Base-by-base conservation (phyloP, 176 grass and related monocot genomes). In the Olyra latifolia region DNA sequence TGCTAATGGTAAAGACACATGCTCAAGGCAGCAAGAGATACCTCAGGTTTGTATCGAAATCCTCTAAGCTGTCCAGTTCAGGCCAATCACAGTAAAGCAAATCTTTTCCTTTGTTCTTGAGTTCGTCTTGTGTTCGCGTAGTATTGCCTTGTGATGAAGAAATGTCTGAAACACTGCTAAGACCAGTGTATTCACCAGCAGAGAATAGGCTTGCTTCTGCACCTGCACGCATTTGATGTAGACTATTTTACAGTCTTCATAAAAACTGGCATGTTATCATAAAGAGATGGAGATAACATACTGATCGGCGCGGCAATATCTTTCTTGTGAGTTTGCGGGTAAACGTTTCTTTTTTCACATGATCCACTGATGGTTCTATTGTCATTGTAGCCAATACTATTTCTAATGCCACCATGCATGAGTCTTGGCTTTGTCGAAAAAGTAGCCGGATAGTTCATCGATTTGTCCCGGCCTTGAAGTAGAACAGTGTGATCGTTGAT, bases 61-160 rank as follows among this genome's bases (percentile, higher is more conserved):
- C 86, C n/a, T 87, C 66, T 11, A 94, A 81, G 77, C 25, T 35
- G 4, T 0, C 76, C 5, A 89, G 84, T 19, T 89, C 86, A 60
- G 83, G 73, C 83, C 76, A 91, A 42, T 89, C 83, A 29, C 45
- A 60, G 76, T 58, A 67, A 27, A 91, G 53, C 46, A 54, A 3
- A 45, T 84, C 71, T 46, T 69, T 54, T 25, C 65, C 83, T 56
- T 22, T 80, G 64, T 69, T 75, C 78, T 17, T 85, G 14, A 67
- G 57, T 17, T 76, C 73, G 12, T 75, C 75, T 16, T 72, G 49
- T 19, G 48, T 0, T 50, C 17, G 68, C 62, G 14, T n/a, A n/a
- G 66, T 16, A 7, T 48, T 16, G 1, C 73, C 11, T 52, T 56
- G 2, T 2, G 66, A 15, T 17, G 86, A 29, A 39, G 22, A 22